phyloP scores from a whole-genome alignment of 1,139 yeast species.

The Wickerhamomyces sp. region DNA sequence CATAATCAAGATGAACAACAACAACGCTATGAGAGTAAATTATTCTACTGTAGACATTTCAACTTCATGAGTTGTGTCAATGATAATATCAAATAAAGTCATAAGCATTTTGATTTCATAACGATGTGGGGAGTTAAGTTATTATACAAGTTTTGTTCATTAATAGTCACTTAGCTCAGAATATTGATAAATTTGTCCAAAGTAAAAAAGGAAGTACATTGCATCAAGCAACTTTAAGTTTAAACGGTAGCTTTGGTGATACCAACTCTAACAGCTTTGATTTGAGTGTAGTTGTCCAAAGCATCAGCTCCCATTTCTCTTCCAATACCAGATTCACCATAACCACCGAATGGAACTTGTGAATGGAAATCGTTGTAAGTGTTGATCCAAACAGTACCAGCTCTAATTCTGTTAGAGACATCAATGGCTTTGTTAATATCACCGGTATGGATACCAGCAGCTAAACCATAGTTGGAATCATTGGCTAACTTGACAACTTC shows the following conservation, averaged over 20 bases:
- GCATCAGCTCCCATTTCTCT: conserved; percentile 72
- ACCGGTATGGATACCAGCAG: conserved; percentile 67
- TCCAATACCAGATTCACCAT: conserved; percentile 65
- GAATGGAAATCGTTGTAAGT: conserved; percentile 65
- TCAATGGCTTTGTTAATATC: conserved; percentile 51
- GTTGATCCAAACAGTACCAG: conserved; percentile 60
- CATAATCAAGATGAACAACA: too few relatives aligned
- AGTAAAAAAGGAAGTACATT: not conserved
- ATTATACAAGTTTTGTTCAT: too few relatives aligned
- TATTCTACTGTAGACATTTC: too few relatives aligned
- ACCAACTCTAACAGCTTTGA: conserved; percentile 44
- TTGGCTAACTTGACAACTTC: conserved; percentile 61
- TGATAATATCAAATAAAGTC: too few relatives aligned
- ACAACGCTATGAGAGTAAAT: too few relatives aligned
- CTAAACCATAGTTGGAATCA: conserved; percentile 63
- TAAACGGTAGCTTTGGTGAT: conserved; percentile 11
- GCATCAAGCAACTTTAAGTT: not conserved
- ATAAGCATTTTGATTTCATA: too few relatives aligned
- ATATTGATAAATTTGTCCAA: too few relatives aligned
- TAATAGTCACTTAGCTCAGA: too few relatives aligned
- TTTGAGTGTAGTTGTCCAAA: conserved; percentile 60
- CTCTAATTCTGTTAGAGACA: conserved; percentile 57
- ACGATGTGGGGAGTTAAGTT: too few relatives aligned
- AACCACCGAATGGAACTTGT: conserved; percentile 52
- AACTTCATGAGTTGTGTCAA: too few relatives aligned